These are phyloP conservation scores for Panaeolus papilionaceus DNA, from an alignment of 768 basidiomycete genomes.

Conservation along the genomic window DNA sequence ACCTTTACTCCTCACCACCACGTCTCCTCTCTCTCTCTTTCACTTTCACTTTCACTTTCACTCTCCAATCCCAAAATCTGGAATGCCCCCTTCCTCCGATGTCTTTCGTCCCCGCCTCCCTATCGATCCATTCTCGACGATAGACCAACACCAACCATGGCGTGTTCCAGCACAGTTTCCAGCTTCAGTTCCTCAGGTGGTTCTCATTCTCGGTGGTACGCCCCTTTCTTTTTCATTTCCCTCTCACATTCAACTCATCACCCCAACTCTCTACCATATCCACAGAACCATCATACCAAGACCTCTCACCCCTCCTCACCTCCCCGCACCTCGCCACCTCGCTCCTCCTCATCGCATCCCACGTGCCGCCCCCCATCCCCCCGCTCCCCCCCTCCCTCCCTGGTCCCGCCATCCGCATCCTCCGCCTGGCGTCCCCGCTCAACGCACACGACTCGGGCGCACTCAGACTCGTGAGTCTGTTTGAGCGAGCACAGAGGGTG, in stretches of 20 bases:
- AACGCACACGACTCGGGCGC: conserved; percentile 43
- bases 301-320: conserved; percentile 43
- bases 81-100: conserved; percentile 19
- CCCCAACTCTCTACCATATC: no score
- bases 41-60: background rate
- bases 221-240: background rate
- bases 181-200: conserved; percentile 30
- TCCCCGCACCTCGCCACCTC: conserved; percentile 38
- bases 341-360: conserved; percentile 48
- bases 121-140: conserved; percentile 40
- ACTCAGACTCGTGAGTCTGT: conserved; percentile 44
- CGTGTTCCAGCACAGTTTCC: conserved; percentile 26
- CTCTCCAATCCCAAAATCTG: background rate
- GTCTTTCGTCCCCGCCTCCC: conserved; percentile 46
- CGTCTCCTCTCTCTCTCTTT: background rate
- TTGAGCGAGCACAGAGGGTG: conserved; percentile 47
- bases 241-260: background rate
- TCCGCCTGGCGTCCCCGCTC: conserved; percentile 41
- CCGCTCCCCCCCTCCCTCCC: conserved; percentile 21
- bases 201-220: conserved; percentile 48
- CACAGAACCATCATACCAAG: conserved; percentile 38
- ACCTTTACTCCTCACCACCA: no score
- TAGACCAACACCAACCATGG: conserved; percentile 34
- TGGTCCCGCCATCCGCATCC: conserved; percentile 36
- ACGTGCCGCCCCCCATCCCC: conserved; percentile 40